Evolutionary conservation across 225 moss, liverwort and hornwort species (phyloP).

Genomic region (Ulota crispa): DNA sequence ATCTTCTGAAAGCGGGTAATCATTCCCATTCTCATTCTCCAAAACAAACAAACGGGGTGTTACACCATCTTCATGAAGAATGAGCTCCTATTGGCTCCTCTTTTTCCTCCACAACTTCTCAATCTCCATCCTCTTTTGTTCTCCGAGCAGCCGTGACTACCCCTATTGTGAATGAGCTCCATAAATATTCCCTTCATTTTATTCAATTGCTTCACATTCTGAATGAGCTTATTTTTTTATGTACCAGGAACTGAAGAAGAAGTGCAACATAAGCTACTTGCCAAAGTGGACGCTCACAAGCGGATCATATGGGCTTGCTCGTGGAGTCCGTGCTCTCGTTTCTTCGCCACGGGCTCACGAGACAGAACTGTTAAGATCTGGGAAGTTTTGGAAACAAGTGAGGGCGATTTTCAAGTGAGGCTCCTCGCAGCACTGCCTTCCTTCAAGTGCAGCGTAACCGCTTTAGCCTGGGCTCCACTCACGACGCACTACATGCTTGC

Average conservation of each 20-base stretch:
- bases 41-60: too few species aligned
- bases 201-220: neutral
- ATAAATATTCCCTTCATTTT: neutral
- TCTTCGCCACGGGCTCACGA: conserved; percentile 88
- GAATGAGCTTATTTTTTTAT: neutral
- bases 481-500: conserved; percentile 47
- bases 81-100: too few species aligned
- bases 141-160: too few species aligned
- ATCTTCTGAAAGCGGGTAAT: too few species aligned
- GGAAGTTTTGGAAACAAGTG: conserved; percentile 47
- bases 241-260: conserved; percentile 36
- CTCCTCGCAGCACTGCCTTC: conserved; percentile 53
- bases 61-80: too few species aligned
- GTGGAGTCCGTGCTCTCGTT: conserved; percentile 81
- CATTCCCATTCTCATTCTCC: too few species aligned
- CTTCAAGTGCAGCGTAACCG: conserved; percentile 74
- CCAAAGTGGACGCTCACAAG: conserved; percentile 85
- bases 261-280: conserved; percentile 56
- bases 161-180: neutral
- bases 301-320: conserved; percentile 95
- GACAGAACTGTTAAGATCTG: conserved; percentile 83
- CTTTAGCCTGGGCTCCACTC: conserved; percentile 79
- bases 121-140: too few species aligned
- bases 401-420: conserved; percentile 42
- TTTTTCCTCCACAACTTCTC: too few species aligned